phyloP scores from a whole-genome alignment of 2,329 filamentous ascomycete genomes.

The Microcera coccophila region DNA sequence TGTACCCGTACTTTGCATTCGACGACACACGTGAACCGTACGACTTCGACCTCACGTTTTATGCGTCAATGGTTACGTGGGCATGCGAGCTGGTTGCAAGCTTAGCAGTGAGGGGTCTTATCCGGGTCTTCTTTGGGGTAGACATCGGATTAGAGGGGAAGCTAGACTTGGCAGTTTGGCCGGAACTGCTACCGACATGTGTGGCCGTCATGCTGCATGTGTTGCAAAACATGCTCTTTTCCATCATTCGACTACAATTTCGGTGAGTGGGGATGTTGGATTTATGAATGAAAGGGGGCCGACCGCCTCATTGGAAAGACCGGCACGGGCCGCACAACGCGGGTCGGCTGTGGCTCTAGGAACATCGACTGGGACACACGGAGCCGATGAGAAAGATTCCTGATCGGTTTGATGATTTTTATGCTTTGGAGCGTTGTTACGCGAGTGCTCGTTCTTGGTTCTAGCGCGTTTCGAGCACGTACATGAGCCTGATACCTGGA shows the following conservation, averaged over 20 bases:
- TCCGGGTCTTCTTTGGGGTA: constrained; percentile 56
- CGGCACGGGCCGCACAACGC: constrained; percentile 24
- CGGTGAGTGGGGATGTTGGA: constrained; percentile 25
- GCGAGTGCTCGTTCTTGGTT: too few species aligned
- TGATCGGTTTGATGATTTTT: not conserved
- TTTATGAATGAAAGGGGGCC: constrained; percentile 3
- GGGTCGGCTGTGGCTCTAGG: constrained; percentile 1
- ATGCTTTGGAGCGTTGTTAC: not conserved
- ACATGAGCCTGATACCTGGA: constrained; percentile 6
- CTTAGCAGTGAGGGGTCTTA: constrained; percentile 55
- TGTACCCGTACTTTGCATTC: constrained; percentile 68
- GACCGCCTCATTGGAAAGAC: constrained; percentile 3
- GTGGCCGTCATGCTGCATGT: constrained; percentile 65
- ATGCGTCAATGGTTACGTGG: constrained; percentile 62
- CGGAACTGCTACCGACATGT: constrained; percentile 62
- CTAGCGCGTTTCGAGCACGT: constrained; percentile 2
- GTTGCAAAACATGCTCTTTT: constrained; percentile 69
- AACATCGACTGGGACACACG: constrained; percentile 5
- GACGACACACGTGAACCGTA: constrained; percentile 48
- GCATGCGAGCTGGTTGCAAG: constrained; percentile 62
- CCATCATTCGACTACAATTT: constrained; percentile 63
- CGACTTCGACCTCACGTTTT: constrained; percentile 61
- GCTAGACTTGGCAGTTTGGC: constrained; percentile 62
- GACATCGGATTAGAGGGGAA: constrained; percentile 63
- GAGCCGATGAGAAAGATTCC: not conserved